Evolutionary conservation across 2,329 filamentous ascomycete genomes (phyloP).

Genomic region (Penicillium sp.): DNA sequence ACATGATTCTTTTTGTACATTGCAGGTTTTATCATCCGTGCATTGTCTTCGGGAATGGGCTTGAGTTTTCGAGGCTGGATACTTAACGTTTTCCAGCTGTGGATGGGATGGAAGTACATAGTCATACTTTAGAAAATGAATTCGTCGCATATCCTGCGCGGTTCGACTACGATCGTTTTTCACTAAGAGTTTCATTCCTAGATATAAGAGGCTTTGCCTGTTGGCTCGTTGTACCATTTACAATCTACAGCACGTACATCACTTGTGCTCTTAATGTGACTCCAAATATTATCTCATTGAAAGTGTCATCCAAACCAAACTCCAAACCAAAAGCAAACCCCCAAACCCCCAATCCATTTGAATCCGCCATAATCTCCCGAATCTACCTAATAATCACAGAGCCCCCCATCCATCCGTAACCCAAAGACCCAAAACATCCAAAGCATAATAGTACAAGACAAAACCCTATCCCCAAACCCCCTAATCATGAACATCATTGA

Average conservation of each 20-base stretch:
- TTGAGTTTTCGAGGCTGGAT: not conserved
- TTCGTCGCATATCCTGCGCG: not conserved
- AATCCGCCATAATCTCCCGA: not conserved
- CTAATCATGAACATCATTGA: slow-evolving; percentile 41
- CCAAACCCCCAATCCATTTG: not conserved
- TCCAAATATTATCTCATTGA: not conserved
- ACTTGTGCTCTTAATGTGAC: not conserved
- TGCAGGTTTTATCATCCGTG: slow-evolving; percentile 2
- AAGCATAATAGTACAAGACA: not conserved
- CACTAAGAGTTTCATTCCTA: not conserved
- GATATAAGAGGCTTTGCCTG: not conserved
- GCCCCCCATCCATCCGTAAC: too few species aligned
- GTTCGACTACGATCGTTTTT: not conserved
- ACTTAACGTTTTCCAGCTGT: not conserved
- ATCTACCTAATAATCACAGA: too few species aligned
- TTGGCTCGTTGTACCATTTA: not conserved
- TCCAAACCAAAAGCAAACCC: not conserved
- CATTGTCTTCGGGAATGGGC: not conserved
- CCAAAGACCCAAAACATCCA: too few species aligned
- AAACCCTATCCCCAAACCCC: not conserved
- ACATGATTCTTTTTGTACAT: slow-evolving; percentile 10
- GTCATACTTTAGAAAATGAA: slow-evolving; percentile 1
- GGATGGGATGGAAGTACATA: slow-evolving; percentile 8
- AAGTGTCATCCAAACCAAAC: not conserved
- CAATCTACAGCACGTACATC: not conserved